Conservation (phyloP, 2,329 filamentous ascomycete species). For the Trichophyton equinum region DNA sequence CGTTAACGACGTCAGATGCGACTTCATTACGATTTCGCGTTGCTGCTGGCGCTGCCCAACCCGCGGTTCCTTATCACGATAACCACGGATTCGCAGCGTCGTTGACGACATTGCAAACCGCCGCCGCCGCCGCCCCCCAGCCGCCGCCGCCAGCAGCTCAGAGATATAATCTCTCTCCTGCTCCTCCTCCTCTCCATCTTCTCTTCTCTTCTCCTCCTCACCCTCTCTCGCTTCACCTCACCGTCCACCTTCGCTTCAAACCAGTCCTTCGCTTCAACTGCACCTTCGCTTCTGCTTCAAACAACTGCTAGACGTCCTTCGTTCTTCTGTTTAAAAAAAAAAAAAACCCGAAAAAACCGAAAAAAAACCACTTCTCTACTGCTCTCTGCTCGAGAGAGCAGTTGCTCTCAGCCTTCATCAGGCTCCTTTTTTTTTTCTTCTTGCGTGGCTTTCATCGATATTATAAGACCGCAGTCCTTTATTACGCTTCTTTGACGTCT, state of each 20-base stretch:
- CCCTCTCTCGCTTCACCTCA: background rate
- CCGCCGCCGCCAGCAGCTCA: background rate
- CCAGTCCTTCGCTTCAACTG: background rate
- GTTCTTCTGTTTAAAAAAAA: background rate
- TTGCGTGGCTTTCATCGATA: background rate
- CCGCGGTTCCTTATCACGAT: background rate
- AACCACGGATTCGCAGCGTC: background rate
- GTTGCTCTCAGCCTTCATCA: background rate
- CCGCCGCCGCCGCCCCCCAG: background rate
- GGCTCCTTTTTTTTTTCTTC: background rate
- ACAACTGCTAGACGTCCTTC: background rate
- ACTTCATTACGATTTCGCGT: background rate
- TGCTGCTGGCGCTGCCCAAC: background rate
- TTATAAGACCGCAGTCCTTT: background rate
- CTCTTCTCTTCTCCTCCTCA: background rate
- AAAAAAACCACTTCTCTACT: background rate
- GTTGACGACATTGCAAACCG: background rate
- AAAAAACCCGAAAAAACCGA: background rate
- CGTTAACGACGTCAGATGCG: background rate
- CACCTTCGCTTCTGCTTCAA: background rate
- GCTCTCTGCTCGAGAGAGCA: background rate
- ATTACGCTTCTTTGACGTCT: background rate
- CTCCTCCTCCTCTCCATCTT: background rate
- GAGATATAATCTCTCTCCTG: background rate
- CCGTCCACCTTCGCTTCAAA: background rate